phyloP scores from a whole-genome alignment of 2,329 filamentous ascomycete genomes.

The Setomelanomma holmii region DNA sequence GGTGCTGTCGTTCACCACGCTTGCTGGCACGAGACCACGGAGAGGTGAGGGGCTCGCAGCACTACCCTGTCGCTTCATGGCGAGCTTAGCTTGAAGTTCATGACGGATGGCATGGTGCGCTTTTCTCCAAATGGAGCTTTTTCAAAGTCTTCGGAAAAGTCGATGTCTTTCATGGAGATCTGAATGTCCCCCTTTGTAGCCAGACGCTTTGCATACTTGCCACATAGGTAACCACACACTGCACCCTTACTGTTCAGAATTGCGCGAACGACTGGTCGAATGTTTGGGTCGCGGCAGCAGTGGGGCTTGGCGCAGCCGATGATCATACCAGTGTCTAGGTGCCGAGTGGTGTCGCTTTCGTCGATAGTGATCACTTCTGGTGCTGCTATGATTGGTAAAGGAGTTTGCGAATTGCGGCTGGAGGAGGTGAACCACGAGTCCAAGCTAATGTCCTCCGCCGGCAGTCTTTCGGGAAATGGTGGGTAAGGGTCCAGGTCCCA shows the following conservation, averaged over 20 bases:
- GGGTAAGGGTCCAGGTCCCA: constrained; percentile 1
- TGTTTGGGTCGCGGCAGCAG: not conserved
- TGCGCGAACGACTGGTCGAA: not conserved
- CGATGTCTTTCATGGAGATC: not conserved
- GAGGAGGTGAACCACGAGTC: not conserved
- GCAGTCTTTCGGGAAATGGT: not conserved
- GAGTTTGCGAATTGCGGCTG: not conserved
- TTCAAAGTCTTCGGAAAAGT: not conserved
- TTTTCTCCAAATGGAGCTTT: not conserved
- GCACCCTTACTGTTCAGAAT: not conserved
- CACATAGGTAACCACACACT: not conserved
- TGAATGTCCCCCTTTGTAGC: not conserved
- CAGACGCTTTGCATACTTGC: not conserved
- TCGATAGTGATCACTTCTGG: constrained; percentile 1
- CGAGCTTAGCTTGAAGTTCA: not conserved
- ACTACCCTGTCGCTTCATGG: not conserved
- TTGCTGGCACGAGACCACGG: not conserved
- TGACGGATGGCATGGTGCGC: not conserved
- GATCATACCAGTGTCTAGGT: constrained; percentile 1
- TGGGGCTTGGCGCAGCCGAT: not conserved
- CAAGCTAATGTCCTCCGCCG: not conserved
- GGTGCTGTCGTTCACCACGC: not conserved
- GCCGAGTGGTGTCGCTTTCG: not conserved
- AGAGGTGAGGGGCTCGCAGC: not conserved
- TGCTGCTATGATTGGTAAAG: not conserved